phyloP scores from a whole-genome alignment of 169 alveolate species.

The Cryptosporidium ryanae region DNA sequence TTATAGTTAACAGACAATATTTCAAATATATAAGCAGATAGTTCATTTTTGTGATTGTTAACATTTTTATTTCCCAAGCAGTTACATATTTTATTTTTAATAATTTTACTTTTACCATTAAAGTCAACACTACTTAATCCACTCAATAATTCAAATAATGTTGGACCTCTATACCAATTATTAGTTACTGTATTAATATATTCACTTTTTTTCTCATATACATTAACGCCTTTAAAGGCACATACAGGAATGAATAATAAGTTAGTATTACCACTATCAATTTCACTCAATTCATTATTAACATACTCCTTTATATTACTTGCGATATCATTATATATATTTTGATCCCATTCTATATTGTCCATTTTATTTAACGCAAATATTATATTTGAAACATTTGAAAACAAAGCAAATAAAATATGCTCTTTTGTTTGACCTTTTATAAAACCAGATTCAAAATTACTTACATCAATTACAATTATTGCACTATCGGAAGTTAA shows the following conservation, averaged over 20 bases:
- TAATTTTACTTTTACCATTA: neutral
- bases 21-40: constrained; percentile 36
- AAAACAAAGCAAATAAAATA: constrained; percentile 87
- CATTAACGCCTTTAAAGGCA: constrained; percentile 41
- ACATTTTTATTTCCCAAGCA: neutral
- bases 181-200: neutral
- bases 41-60: neutral
- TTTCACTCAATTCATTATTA: constrained; percentile 19
- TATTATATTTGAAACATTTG: constrained; percentile 88
- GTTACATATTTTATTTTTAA: neutral
- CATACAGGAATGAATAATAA: constrained; percentile 27
- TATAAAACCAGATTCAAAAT: constrained; percentile 91
- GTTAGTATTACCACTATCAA: constrained; percentile 10
- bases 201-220: neutral
- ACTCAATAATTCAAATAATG: constrained; percentile 19
- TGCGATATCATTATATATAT: constrained; percentile 13
- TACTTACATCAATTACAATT: constrained; percentile 81
- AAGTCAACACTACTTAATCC: neutral
- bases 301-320: constrained; percentile 10
- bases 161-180: constrained; percentile 38
- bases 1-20: constrained; percentile 20
- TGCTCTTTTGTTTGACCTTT: constrained; percentile 94
- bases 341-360: constrained; percentile 83
- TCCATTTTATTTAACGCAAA: constrained; percentile 94
- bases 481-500: constrained; percentile 64